phyloP scores from a whole-genome alignment of 2,329 filamentous ascomycete genomes.

The Beauveria australis region DNA sequence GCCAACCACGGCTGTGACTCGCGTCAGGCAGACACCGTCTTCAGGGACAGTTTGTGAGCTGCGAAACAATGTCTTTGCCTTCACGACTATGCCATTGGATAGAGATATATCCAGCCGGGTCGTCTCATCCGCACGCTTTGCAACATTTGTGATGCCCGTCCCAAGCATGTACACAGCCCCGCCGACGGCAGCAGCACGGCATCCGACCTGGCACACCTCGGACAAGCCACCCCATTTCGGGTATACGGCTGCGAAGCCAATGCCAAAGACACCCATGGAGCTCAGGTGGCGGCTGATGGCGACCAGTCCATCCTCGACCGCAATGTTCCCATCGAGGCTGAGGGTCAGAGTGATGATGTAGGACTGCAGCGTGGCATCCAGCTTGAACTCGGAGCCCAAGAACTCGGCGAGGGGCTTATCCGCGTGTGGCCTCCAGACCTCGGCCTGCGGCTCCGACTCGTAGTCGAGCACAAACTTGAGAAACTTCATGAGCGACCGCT shows the following conservation, averaged over 20 bases:
- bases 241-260: slow-evolving; percentile 81
- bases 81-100: slow-evolving; percentile 49
- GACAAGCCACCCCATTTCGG: slow-evolving; percentile 89
- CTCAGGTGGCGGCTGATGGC: slow-evolving; percentile 71
- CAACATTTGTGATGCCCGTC: slow-evolving; percentile 47
- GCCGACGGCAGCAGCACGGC: slow-evolving; percentile 82
- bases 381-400: slow-evolving; percentile 53
- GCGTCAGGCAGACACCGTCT: slow-evolving; percentile 36
- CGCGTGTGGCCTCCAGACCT: slow-evolving; percentile 51
- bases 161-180: slow-evolving; percentile 85
- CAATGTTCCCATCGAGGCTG: slow-evolving; percentile 55
- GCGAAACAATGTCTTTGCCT: slow-evolving; percentile 45
- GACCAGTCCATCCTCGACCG: slow-evolving; percentile 58
- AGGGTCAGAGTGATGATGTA: slow-evolving; percentile 62
- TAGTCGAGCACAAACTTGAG: slow-evolving; percentile 77
- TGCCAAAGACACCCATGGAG: slow-evolving; percentile 81
- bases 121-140: slow-evolving; percentile 11
- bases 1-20: slow-evolving; percentile 61
- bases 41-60: slow-evolving; percentile 25
- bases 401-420: slow-evolving; percentile 49
- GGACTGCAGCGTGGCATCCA: slow-evolving; percentile 60
- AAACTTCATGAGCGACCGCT: slow-evolving; percentile 87
- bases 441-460: slow-evolving; percentile 46
- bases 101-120: slow-evolving; percentile 40
- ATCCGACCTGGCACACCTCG: slow-evolving; percentile 85